Evolutionary conservation across 2,329 filamentous ascomycete species (phyloP).

Genomic region (Fusarium transvaalense): DNA sequence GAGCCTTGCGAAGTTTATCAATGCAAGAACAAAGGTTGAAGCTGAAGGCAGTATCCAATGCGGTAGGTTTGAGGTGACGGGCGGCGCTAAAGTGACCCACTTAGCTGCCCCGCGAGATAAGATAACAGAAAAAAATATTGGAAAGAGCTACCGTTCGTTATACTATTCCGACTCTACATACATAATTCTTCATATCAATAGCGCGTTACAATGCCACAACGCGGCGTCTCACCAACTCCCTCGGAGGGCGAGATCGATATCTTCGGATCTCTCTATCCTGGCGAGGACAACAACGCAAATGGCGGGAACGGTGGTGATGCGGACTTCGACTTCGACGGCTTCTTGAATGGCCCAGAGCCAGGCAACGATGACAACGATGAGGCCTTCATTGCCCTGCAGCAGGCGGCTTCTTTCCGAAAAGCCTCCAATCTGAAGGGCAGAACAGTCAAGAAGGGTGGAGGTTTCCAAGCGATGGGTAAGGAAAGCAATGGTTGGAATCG

Average conservation of each 20-base stretch:
- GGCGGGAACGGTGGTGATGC: slow-evolving; percentile 53
- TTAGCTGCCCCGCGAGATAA: slow-evolving; percentile 55
- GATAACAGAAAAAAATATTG: slow-evolving; percentile 56
- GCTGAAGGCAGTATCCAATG: slow-evolving; percentile 19
- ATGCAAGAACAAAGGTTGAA: slow-evolving; percentile 12
- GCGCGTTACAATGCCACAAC: slow-evolving; percentile 71
- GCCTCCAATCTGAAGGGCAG: slow-evolving; percentile 83
- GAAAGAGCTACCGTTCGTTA: slow-evolving; percentile 27
- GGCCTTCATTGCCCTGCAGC: slow-evolving; percentile 89
- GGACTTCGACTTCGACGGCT: slow-evolving; percentile 70
- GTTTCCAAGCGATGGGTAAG: slow-evolving; percentile 93
- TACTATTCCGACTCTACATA: slow-evolving; percentile 20
- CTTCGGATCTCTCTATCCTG: slow-evolving; percentile 78
- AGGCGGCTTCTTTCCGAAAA: slow-evolving; percentile 90
- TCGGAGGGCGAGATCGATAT: slow-evolving; percentile 97
- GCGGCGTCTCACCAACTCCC: slow-evolving; percentile 81
- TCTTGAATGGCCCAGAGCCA: slow-evolving; percentile 65
- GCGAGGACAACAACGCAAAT: slow-evolving; percentile 64
- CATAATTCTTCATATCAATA: slow-evolving; percentile 15
- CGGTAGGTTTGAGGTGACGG: slow-evolving; percentile 7
- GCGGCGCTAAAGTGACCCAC: slow-evolving; percentile 34
- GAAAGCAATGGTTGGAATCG: background rate
- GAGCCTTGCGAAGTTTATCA: slow-evolving; percentile 12
- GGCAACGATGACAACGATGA: slow-evolving; percentile 78
- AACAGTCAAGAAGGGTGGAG: slow-evolving; percentile 92